Base-by-base conservation (phyloP, 2,329 filamentous ascomycete species). In the Monilinia laxa region DNA sequence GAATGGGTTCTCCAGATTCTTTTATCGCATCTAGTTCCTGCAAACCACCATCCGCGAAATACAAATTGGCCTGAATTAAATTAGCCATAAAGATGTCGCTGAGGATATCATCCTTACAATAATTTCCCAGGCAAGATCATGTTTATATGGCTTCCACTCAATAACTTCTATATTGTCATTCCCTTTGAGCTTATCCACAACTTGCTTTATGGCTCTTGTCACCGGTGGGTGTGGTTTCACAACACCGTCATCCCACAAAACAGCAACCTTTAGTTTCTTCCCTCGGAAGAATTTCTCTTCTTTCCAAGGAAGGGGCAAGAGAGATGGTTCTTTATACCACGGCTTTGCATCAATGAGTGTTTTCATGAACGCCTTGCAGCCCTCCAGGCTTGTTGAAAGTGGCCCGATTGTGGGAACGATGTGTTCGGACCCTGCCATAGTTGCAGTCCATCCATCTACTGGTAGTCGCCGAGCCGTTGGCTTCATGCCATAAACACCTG, bases 221-320 rank as follows among this genome's bases (percentile, higher is more conserved):
- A 88, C 80, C 0, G 86, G 86, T 0, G 86, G 86, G 67, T 87
- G 86, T 1, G 85, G 85, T 70, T 79, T 81, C 0, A 88, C 84
- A 14, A 88, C 80, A 0, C 82, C 84, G 67, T 89, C 86, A 75
- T 85, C 80, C 79, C 83, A 82, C 56, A 88, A 76, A 1, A 87
- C 80, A 0, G 82, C 88, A n/a, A 91, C 79, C 71, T 84, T 87
- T 7, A 89, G 76, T 68, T 83, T 86, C 67, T 77, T 77, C 0
- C 65, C 65, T 20, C 67, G 52, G 76, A 79, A 47, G 54, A 70
- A 74, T 74, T 79, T 66, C 45, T 71, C 71, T 23, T 76, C 75
- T 56, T 74, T 76, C 84, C 85, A 87, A 0, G 83, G 82, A 3
- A 86, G 80, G 0, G 82, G 83, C 0, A 85, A 71, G 49, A 83